Conservation (phyloP, 805 yeast species). For the Cyberlindnera xylosilytica region DNA sequence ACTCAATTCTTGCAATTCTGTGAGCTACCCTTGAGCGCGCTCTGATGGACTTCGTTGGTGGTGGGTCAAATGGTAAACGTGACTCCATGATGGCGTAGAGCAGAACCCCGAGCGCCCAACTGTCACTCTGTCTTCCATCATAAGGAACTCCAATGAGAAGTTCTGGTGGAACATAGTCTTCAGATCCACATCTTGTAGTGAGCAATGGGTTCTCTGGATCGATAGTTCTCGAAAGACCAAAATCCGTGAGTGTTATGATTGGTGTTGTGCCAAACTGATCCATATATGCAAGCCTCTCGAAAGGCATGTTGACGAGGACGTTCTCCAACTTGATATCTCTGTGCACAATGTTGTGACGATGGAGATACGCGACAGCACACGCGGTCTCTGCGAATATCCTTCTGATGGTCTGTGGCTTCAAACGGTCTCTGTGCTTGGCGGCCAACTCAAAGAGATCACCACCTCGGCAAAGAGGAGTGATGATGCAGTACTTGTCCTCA, state of each 20-base stretch:
- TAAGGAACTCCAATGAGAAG: constrained; percentile 85
- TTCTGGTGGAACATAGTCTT: constrained; percentile 95
- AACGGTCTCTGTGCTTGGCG: constrained; percentile 35
- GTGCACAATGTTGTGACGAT: constrained; percentile 67
- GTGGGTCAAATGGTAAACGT: constrained; percentile 87
- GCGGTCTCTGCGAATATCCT: constrained; percentile 70
- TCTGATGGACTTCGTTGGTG: constrained; percentile 49
- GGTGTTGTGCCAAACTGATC: constrained; percentile 26
- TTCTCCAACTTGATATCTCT: constrained; percentile 92
- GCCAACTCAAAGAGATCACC: constrained; percentile 80
- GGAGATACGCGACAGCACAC: constrained; percentile 70
- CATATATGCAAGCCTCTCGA: constrained; percentile 28
- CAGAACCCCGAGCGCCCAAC: constrained; percentile 96
- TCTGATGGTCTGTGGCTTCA: constrained; percentile 50
- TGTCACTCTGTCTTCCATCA: constrained; percentile 86
- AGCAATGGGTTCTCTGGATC: constrained; percentile 59
- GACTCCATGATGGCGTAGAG: constrained; percentile 81
- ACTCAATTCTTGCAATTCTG: constrained; percentile 86
- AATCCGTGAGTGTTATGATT: constrained; percentile 70
- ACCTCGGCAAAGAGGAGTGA: constrained; percentile 75
- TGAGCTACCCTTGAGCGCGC: constrained; percentile 67
- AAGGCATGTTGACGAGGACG: constrained; percentile 47
- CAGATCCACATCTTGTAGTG: constrained; percentile 92
- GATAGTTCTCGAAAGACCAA: constrained; percentile 79
- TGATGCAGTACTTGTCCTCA: constrained; percentile 39